A percentile compares a stretch with the other conserved stretches of the same genome.
Evolutionary conservation across 2,329 filamentous ascomycete genomes (phyloP).

Genomic region (Ophiostoma sp.): DNA sequence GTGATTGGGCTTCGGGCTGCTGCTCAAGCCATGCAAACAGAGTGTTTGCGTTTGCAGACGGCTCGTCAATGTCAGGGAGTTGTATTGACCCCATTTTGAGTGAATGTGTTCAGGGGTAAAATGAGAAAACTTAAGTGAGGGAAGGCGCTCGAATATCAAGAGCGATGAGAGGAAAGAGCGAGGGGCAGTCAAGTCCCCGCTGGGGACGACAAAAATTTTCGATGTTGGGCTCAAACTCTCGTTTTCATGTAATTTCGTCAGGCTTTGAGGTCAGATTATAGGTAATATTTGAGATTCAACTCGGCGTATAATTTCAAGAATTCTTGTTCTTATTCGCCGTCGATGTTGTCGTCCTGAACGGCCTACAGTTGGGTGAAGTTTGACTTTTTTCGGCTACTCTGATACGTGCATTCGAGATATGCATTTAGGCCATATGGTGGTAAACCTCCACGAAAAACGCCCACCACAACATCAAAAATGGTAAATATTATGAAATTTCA

Average conservation of each 20-base stretch:
- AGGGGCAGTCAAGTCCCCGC: neutral
- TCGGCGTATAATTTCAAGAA: neutral
- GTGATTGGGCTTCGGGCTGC: conserved; percentile 26
- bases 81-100: conserved; percentile 21
- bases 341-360: neutral
- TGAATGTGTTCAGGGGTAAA: neutral
- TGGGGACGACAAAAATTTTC: neutral
- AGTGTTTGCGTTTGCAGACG: conserved; percentile 34
- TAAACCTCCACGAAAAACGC: neutral
- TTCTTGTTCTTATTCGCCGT: neutral
- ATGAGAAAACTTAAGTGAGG: neutral
- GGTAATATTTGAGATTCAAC: neutral
- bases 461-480: no score
- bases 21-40: conserved; percentile 33
- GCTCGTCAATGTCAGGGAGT: conserved; percentile 32
- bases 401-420: conserved; percentile 12
- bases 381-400: conserved; percentile 20
- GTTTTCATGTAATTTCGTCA: neutral
- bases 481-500: no score
- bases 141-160: neutral
- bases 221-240: neutral
- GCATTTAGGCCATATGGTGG: neutral
- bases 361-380: conserved; percentile 9
- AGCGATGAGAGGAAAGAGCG: conserved; percentile 13
- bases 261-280: neutral